Percentiles rank a stretch among this genome's conserved stretches.
Conservation (phyloP, 257 asterid species). For the Capsicum rhomboideum region DNA sequence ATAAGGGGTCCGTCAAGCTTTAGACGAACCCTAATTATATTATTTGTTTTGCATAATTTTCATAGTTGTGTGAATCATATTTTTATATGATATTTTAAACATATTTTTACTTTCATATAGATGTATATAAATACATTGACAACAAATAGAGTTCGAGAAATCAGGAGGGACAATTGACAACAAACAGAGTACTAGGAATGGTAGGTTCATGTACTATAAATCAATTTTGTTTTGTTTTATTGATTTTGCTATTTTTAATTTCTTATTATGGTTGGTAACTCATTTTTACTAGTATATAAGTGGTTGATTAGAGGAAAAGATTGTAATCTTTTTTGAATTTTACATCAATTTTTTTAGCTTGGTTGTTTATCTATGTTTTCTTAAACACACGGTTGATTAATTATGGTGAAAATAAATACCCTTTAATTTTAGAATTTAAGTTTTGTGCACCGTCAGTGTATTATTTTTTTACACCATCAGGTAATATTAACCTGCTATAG, state of each 20-base stretch:
- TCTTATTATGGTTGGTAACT: conserved; percentile 35
- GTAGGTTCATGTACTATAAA: conserved; percentile 19
- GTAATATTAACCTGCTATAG: too few species aligned
- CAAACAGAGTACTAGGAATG: conserved; percentile 12
- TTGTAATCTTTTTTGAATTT: conserved; percentile 44
- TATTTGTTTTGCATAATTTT: too few species aligned
- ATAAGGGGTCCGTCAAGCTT: too few species aligned
- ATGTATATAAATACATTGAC: too few species aligned
- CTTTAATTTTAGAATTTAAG: conserved; percentile 38
- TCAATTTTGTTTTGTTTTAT: conserved; percentile 31
- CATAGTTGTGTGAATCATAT: too few species aligned
- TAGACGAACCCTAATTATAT: too few species aligned
- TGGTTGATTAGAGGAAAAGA: conserved; percentile 73
- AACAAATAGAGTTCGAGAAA: too few species aligned
- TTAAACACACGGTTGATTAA: conserved; percentile 27
- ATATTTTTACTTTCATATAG: too few species aligned
- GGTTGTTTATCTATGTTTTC: conserved; percentile 45
- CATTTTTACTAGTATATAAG: conserved; percentile 52
- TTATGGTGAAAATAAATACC: conserved; percentile 44
- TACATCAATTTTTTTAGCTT: conserved; percentile 38
- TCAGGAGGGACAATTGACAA: too few species aligned
- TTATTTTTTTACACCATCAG: too few species aligned
- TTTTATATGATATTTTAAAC: too few species aligned
- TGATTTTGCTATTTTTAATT: conserved; percentile 36
- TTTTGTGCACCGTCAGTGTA: too few species aligned